Conservation (phyloP, 805 yeast genomes). For the Candida dajiaensis region DNA sequence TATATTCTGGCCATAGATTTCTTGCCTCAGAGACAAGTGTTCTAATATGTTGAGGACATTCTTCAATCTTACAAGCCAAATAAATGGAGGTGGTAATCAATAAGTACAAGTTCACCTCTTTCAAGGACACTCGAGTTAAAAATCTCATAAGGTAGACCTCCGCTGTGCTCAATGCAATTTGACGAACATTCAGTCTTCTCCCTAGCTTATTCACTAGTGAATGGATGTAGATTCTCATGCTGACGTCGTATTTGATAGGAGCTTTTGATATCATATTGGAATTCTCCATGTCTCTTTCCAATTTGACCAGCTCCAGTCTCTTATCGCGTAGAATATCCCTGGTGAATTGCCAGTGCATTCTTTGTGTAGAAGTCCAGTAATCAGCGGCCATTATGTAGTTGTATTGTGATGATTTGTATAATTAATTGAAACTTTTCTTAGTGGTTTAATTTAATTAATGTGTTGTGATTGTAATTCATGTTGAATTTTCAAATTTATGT, state of each 20-base stretch:
- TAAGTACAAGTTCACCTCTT: conserved; percentile 78
- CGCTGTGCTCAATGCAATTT: conserved; percentile 82
- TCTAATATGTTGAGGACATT: conserved; percentile 89
- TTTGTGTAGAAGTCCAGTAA: conserved; percentile 82
- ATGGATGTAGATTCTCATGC: conserved; percentile 76
- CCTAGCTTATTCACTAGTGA: conserved; percentile 72
- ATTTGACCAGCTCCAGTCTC: conserved; percentile 35
- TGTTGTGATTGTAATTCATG: no score
- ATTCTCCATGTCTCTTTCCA: conserved; percentile 34
- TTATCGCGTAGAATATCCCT: conserved; percentile 47
- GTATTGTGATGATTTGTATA: no score
- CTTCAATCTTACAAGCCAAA: conserved; percentile 90
- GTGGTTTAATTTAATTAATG: neutral
- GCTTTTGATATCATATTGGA: conserved; percentile 35
- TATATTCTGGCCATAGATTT: conserved; percentile 89
- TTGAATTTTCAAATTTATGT: no score
- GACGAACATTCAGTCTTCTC: conserved; percentile 69
- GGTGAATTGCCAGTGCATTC: conserved; percentile 75
- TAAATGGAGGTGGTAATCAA: conserved; percentile 82
- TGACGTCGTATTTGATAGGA: conserved; percentile 36
- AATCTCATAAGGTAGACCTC: conserved; percentile 82
- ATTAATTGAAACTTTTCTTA: no score
- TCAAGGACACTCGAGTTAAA: conserved; percentile 60
- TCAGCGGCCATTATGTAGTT: conserved; percentile 57
- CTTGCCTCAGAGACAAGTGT: conserved; percentile 80